Base-by-base conservation (phyloP, 176 grass and related monocot species). In the Cenchrus fungigraminus region DNA sequence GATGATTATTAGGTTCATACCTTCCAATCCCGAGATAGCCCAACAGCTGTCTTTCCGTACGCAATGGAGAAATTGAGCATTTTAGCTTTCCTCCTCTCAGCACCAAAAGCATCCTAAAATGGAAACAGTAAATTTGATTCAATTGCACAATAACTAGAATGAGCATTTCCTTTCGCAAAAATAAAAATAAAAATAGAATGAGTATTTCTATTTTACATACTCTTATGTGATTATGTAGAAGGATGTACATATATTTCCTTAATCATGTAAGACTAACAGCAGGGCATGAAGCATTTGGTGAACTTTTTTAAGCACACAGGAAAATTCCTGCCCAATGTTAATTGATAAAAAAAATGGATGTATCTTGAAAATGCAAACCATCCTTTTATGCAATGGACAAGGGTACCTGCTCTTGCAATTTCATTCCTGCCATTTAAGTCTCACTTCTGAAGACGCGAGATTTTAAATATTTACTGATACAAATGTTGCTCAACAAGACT, bases 41-140 rank as follows among this genome's bases (percentile, higher is more conserved):
- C 95, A 77, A 85, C 67, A 63, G 93, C 78, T 65, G 95, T 95
- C 78, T 94, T 98, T 87, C 95, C 95, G 78, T 98, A 98, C 42
- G 95, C 95, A 88, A 97, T 94, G 15, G 95, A 97, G 75, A 97
- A 97, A 88, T 97, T 97, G 74, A 97, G 92, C 92, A 97, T 97
- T 86, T 94, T 97, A 65, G 95, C 95, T 61, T 92, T 97, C 84
- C 95, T 94, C 79, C 95, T 94, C 83, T 97, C 95, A 14, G 95
- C 76, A 68, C 85, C 92, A 91, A 92, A 97, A 86, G 83, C 95
- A 94, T 97, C 92, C 95, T 97, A 86, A 80, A 67, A 65, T 87
- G 63, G 77, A 71, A 56, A 17, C 8, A 82, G 13, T 25, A 79
- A 53, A 43, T 62, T 73, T 78, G 60, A 58, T 56, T 75, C 45